phyloP scores from a whole-genome alignment of 2,329 filamentous ascomycete genomes.

The Aspergillus sp. region DNA sequence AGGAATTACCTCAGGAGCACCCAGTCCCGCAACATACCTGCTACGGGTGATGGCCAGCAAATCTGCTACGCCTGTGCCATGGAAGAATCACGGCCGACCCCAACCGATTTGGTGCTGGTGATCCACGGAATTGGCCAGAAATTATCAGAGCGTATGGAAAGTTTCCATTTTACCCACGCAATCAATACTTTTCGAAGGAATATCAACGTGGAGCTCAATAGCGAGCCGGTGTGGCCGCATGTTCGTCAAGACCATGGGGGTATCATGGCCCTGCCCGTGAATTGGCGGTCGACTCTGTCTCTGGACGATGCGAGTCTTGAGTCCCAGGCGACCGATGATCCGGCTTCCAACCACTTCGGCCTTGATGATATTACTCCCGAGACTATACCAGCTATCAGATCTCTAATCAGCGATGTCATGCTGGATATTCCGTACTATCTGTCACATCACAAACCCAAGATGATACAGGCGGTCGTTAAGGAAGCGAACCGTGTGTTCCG shows the following conservation, averaged over 20 bases:
- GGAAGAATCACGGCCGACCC: constrained; percentile 57
- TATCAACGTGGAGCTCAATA: constrained; percentile 74
- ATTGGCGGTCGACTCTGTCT: constrained; percentile 83
- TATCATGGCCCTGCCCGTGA: constrained; percentile 89
- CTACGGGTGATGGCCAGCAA: constrained; percentile 17
- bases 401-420: constrained; percentile 95
- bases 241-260: constrained; percentile 72
- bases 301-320: constrained; percentile 70
- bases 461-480: constrained; percentile 78
- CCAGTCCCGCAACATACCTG: constrained; percentile 23
- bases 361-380: constrained; percentile 87
- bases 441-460: constrained; percentile 89
- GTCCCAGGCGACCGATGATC: constrained; percentile 44
- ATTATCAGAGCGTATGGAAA: constrained; percentile 86
- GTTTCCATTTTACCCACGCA: constrained; percentile 93
- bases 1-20: constrained; percentile 35
- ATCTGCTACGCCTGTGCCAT: constrained; percentile 51
- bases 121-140: constrained; percentile 97
- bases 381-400: constrained; percentile 84
- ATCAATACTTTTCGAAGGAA: constrained; percentile 84
- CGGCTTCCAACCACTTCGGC: constrained; percentile 53
- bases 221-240: constrained; percentile 62
- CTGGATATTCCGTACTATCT: constrained; percentile 97
- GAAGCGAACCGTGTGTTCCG: constrained; percentile 96
- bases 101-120: constrained; percentile 82